Percentiles rank a stretch among this genome's conserved stretches.
phyloP scores from a whole-genome alignment of 257 asterid genomes.

The Jasminum sambac region DNA sequence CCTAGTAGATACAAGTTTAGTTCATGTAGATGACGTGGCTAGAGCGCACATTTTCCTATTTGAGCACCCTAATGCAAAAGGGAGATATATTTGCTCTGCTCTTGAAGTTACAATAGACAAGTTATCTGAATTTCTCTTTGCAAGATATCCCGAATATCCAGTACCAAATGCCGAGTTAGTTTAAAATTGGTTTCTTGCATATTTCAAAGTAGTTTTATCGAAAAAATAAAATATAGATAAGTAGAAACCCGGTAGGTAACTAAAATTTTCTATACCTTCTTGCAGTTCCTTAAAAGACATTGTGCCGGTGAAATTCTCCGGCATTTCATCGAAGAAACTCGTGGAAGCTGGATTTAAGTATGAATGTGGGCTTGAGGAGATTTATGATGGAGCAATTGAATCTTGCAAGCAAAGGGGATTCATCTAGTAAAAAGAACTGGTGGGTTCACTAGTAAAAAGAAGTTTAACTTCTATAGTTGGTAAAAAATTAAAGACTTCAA shows the following conservation, averaged over 20 bases:
- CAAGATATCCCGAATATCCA: conserved; percentile 43
- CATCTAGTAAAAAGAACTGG: too few relatives aligned
- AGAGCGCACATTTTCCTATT: conserved; percentile 52
- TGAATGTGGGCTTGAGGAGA: conserved; percentile 1
- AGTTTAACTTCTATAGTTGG: too few relatives aligned
- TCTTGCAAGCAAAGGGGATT: conserved; percentile 12
- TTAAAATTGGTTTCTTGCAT: background rate
- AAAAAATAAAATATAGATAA: background rate
- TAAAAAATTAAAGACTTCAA: too few relatives aligned
- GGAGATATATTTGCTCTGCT: conserved; percentile 49
- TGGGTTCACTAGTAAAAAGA: too few relatives aligned
- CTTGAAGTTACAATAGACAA: conserved; percentile 31
- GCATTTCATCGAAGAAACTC: conserved; percentile 14
- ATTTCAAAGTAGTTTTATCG: too few relatives aligned
- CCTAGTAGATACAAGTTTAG: conserved; percentile 14
- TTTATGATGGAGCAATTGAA: conserved; percentile 16
- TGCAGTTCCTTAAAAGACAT: conserved; percentile 27
- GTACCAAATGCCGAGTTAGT: conserved; percentile 46
- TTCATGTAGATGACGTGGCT: conserved; percentile 49
- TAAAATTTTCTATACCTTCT: background rate
- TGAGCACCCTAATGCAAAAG: conserved; percentile 44
- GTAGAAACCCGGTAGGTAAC: background rate
- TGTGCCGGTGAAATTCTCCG: background rate
- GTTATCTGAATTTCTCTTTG: conserved; percentile 30
- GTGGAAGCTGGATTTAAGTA: conserved; percentile 12